phyloP scores from a whole-genome alignment of 1,139 yeast species.

The Kodamaea arcana region DNA sequence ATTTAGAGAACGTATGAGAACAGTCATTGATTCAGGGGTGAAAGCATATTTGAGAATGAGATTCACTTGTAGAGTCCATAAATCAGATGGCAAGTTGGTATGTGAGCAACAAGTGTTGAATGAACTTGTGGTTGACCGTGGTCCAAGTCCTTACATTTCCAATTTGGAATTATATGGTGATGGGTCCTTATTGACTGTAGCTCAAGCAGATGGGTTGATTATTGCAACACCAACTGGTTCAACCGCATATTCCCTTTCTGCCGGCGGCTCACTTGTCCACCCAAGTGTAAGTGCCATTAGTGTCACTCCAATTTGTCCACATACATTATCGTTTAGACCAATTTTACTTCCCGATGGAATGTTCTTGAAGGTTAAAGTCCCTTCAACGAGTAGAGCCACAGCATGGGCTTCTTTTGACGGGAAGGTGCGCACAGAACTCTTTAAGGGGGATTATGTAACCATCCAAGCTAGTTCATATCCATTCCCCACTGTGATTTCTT shows the following conservation, averaged over 20 bases:
- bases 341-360: conserved; percentile 83
- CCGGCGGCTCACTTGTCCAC: conserved; percentile 87
- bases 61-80: conserved; percentile 64
- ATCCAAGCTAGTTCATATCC: conserved; percentile 78
- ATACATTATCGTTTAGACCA: conserved; percentile 83
- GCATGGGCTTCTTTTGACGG: conserved; percentile 96
- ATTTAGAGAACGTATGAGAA: conserved; percentile 52
- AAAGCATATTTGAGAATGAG: conserved; percentile 79
- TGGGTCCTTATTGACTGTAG: conserved; percentile 72
- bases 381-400: conserved; percentile 61
- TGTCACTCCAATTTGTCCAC: conserved; percentile 91
- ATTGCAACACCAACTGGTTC: conserved; percentile 92
- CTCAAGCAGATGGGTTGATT: conserved; percentile 87
- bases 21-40: conserved; percentile 64
- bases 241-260: conserved; percentile 85
- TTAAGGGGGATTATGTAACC: conserved; percentile 72
- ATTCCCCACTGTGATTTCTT: conserved; percentile 77
- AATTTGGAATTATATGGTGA: conserved; percentile 82
- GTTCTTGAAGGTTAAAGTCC: conserved; percentile 72
- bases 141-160: conserved; percentile 84
- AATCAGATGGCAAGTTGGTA: conserved; percentile 53
- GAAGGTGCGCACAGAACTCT: conserved; percentile 64
- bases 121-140: conserved; percentile 81
- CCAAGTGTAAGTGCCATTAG: conserved; percentile 87
- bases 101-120: conserved; percentile 79